Conservation (phyloP, 116 monocot genomes). For the Trichopus zeylanicus region DNA sequence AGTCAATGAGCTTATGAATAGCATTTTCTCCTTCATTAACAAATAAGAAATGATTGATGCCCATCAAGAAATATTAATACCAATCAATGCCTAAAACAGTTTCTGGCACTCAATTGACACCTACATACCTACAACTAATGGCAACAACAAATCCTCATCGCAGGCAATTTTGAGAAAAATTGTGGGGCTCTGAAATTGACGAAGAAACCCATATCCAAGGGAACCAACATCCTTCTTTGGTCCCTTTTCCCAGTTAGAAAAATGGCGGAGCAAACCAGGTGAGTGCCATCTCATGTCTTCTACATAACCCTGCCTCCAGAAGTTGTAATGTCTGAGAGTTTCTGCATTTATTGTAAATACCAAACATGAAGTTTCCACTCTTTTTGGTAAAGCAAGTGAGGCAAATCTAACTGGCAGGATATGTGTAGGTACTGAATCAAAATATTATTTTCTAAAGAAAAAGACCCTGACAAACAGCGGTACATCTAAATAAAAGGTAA, state of each 20-base stretch:
- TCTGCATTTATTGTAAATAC: slow-evolving; percentile 40
- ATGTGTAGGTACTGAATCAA: no score
- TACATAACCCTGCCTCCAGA: slow-evolving; percentile 52
- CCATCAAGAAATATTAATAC: not conserved
- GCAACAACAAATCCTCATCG: slow-evolving; percentile 51
- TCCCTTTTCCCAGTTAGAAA: slow-evolving; percentile 20
- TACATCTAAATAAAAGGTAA: no score
- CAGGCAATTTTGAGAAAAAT: slow-evolving; percentile 77
- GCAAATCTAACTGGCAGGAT: no score
- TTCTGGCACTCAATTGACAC: no score
- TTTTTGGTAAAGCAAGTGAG: no score
- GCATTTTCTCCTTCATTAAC: slow-evolving; percentile 51
- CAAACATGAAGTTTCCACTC: no score
- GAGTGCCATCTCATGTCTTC: slow-evolving; percentile 36
- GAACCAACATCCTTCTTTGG: slow-evolving; percentile 19
- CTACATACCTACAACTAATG: slow-evolving; percentile 54
- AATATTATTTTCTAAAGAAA: no score
- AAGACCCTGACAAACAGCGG: no score
- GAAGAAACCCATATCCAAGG: slow-evolving; percentile 52
- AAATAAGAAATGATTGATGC: slow-evolving; percentile 4
- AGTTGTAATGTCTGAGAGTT: slow-evolving; percentile 53
- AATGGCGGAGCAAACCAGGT: slow-evolving; percentile 19
- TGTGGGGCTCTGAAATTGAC: slow-evolving; percentile 55
- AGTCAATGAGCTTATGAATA: slow-evolving; percentile 31
- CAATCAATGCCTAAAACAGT: not conserved